These are phyloP conservation scores for Camelina sativa DNA, from an alignment of 345 rosid species.

Conservation along the genomic window DNA sequence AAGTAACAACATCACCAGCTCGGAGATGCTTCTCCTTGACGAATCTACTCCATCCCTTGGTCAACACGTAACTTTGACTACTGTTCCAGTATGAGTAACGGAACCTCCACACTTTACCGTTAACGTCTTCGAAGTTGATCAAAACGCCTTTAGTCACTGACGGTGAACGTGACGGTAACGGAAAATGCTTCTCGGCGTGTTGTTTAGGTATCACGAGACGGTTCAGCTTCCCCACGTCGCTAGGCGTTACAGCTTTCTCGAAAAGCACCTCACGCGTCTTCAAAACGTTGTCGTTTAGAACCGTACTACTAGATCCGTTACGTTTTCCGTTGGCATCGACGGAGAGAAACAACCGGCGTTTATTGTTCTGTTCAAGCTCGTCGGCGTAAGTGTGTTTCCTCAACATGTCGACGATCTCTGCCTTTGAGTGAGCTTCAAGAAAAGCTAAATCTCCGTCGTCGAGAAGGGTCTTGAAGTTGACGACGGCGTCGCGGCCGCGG, in stretches of 20 bases:
- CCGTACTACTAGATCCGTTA: constrained; percentile 22
- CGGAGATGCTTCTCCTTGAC: constrained; percentile 83
- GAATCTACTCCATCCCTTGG: constrained; percentile 94
- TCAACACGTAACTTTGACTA: constrained; percentile 90
- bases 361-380: constrained; percentile 72
- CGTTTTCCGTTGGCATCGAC: constrained; percentile 46
- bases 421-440: constrained; percentile 78
- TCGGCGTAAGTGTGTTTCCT: constrained; percentile 83
- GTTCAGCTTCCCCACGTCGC: constrained; percentile 96
- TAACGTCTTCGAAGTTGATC: constrained; percentile 71
- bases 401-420: constrained; percentile 91
- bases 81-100: constrained; percentile 97
- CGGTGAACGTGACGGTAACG: constrained; percentile 42
- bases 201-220: constrained; percentile 93
- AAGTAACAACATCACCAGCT: constrained; percentile 81
- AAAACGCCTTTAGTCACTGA: constrained; percentile 60
- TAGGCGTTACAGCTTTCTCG: constrained; percentile 89
- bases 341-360: constrained; percentile 42
- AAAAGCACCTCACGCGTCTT: constrained; percentile 76
- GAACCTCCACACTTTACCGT: constrained; percentile 87
- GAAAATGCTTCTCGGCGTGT: constrained; percentile 85
- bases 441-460: constrained; percentile 53
- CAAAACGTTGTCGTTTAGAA: background rate
- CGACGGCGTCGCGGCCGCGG: constrained; percentile 85
- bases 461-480: constrained; percentile 61